A percentile compares a stretch with the other conserved stretches of the same genome.
Conservation (phyloP, 805 yeast genomes). For the Scheffersomyces stipitis region DNA sequence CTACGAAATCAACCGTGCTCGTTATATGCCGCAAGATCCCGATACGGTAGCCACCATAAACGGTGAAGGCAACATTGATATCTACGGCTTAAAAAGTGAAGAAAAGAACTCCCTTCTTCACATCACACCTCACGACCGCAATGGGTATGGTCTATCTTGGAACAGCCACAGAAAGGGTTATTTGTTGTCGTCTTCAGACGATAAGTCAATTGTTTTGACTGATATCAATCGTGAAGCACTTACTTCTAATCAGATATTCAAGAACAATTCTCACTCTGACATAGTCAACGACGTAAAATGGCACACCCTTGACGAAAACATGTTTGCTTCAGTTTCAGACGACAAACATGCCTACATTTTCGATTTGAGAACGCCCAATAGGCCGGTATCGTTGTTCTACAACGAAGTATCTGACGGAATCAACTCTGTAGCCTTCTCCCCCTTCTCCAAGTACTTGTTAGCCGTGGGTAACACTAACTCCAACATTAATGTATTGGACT, state of each 20-base stretch:
- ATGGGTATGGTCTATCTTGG: slow-evolving; percentile 79
- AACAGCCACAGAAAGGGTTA: slow-evolving; percentile 48
- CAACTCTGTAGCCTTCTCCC: slow-evolving; percentile 67
- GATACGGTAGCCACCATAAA: slow-evolving; percentile 62
- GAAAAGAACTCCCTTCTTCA: slow-evolving; percentile 24
- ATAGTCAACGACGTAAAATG: slow-evolving; percentile 78
- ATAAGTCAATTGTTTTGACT: slow-evolving; percentile 61
- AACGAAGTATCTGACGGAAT: slow-evolving; percentile 40
- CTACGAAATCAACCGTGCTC: slow-evolving; percentile 71
- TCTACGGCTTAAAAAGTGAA: slow-evolving; percentile 44
- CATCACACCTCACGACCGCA: slow-evolving; percentile 56
- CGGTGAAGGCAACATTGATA: slow-evolving; percentile 60
- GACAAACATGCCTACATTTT: slow-evolving; percentile 56
- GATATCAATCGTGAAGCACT: slow-evolving; percentile 32
- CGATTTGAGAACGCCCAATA: slow-evolving; percentile 47
- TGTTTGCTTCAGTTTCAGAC: slow-evolving; percentile 75
- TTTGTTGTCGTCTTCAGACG: slow-evolving; percentile 66
- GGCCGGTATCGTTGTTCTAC: slow-evolving; percentile 25
- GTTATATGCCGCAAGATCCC: slow-evolving; percentile 64
- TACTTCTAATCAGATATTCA: not conserved
- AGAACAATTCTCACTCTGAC: slow-evolving; percentile 40
- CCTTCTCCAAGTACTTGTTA: slow-evolving; percentile 55
- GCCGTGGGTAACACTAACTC: slow-evolving; percentile 74
- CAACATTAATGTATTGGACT: slow-evolving; percentile 63
- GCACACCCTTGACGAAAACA: slow-evolving; percentile 51